Base-by-base conservation (phyloP, 2,329 filamentous ascomycete genomes). In the Phialophora expanda region DNA sequence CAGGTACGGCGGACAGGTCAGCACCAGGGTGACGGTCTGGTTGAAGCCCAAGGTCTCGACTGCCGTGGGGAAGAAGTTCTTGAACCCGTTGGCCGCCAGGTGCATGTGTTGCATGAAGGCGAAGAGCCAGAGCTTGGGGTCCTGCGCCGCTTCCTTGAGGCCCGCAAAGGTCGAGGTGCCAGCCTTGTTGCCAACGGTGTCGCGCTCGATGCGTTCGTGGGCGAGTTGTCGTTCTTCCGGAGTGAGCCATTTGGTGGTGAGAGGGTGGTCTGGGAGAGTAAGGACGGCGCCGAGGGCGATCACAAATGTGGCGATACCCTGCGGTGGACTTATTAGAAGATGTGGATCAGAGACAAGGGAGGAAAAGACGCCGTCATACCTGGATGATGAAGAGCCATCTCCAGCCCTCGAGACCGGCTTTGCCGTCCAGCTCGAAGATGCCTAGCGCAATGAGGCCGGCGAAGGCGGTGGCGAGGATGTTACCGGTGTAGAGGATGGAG, bases 381-480 rank as follows among this genome's bases (percentile, higher is more conserved):
- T 51, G 48, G 48, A 22, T 24, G 48, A 51, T 51, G 48, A 34
- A 55, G 84, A 87, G 46, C 53, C 53, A 55, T 85, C 78, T 79
- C 81, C 81, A 83, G 1, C 81, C 81, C 5, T 72, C 66, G 67
- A 77, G 75, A 4, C 80, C 80, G 28, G 75, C 67, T 1, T 78
- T 67, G 0, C 79, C 79, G 58, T 80, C 80, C 22, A 75, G 73
- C 87, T 58, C 84, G 66, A 87, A 75, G 5, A 87, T 84, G 17
- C 84, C 86, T 0, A 85, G 84, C 3, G 82, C 86, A 54, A 88
- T 82, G 2, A 88, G 79, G 0, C 85, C 84, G 0, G 85, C 86
- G 71, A 88, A 88, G 61, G 85, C 85, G 59, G 85, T 86, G 54
- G 85, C 86, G 69, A 87, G 82, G 69, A 87, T 81, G 72, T 86